phyloP scores from a whole-genome alignment of 1,284 basidiomycete genomes.

The Boletus mariae region DNA sequence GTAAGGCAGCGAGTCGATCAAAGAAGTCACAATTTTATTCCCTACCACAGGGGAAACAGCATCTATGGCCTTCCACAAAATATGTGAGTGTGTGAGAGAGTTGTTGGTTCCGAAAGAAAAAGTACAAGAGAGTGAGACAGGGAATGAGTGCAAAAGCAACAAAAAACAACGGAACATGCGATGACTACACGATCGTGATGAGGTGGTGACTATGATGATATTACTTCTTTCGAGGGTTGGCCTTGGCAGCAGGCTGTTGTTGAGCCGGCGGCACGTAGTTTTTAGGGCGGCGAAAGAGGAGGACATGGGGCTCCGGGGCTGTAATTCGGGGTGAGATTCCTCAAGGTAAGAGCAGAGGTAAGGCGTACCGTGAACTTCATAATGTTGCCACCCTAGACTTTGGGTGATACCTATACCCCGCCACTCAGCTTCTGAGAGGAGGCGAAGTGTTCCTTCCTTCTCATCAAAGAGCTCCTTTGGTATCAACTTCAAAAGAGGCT shows the following conservation, averaged over 20 bases:
- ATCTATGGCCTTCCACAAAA: slow-evolving; percentile 11
- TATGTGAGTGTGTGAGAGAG: slow-evolving; percentile 3
- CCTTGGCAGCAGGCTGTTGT: slow-evolving; percentile 29
- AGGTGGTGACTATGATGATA: slow-evolving; percentile 1
- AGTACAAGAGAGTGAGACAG: slow-evolving; percentile 11
- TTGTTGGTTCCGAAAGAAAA: slow-evolving; percentile 10
- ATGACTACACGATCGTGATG: slow-evolving; percentile 17
- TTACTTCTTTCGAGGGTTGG: slow-evolving; percentile 40
- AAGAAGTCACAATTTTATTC: slow-evolving; percentile 9
- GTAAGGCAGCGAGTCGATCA: too few relatives aligned
- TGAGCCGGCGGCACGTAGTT: slow-evolving; percentile 54
- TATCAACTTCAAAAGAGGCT: slow-evolving; percentile 82
- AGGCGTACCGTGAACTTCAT: slow-evolving; percentile 87
- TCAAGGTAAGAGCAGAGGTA: neutral
- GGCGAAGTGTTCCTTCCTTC: slow-evolving; percentile 79
- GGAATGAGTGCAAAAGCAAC: slow-evolving; percentile 22
- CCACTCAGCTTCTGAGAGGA: slow-evolving; percentile 89
- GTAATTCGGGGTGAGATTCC: slow-evolving; percentile 12
- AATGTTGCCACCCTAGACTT: slow-evolving; percentile 96
- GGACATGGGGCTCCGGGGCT: slow-evolving; percentile 86
- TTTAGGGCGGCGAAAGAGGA: slow-evolving; percentile 73
- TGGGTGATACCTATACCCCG: slow-evolving; percentile 94
- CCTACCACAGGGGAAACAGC: slow-evolving; percentile 6
- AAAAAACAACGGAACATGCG: slow-evolving; percentile 24
- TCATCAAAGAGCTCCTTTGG: slow-evolving; percentile 79